Evolutionary conservation across 768 basidiomycete genomes (phyloP).

Genomic region (Leucocoprinus leucothites): DNA sequence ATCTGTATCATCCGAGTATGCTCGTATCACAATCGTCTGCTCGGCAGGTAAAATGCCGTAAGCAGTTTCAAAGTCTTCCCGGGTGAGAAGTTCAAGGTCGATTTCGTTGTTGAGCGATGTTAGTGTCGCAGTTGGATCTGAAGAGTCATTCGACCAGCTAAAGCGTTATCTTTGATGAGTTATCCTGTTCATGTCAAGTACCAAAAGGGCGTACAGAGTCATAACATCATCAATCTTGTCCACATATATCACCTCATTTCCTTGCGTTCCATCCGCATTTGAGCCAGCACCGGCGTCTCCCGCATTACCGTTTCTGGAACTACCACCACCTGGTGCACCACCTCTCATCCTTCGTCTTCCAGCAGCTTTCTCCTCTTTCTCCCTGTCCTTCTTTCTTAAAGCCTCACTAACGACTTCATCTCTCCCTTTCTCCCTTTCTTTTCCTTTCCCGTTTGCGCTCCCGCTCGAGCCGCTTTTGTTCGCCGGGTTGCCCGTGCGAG

Average conservation of each 20-base stretch:
- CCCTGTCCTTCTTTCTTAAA: slow-evolving; percentile 71
- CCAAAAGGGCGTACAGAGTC: not conserved
- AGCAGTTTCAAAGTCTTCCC: slow-evolving; percentile 63
- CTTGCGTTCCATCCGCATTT: not conserved
- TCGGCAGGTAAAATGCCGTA: slow-evolving; percentile 80
- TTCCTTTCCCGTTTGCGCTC: slow-evolving; percentile 22
- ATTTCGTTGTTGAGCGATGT: slow-evolving; percentile 18
- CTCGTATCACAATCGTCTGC: slow-evolving; percentile 80
- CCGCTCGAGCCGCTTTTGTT: slow-evolving; percentile 13
- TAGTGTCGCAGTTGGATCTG: slow-evolving; percentile 1
- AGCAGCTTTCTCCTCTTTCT: slow-evolving; percentile 52
- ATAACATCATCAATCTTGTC: slow-evolving; percentile 47
- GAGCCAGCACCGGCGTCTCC: slow-evolving; percentile 13
- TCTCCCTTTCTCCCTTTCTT: slow-evolving; percentile 22
- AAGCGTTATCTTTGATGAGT: not conserved
- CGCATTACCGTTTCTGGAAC: slow-evolving; percentile 15
- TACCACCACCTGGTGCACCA: slow-evolving; percentile 46
- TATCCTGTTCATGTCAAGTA: not conserved
- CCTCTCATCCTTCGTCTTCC: slow-evolving; percentile 77
- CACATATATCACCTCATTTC: slow-evolving; percentile 19
- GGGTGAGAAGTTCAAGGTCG: slow-evolving; percentile 25
- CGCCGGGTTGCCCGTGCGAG: not conserved
- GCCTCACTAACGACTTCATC: slow-evolving; percentile 62
- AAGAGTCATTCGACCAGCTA: slow-evolving; percentile 3
- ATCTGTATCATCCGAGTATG: slow-evolving; percentile 91